phyloP scores from a whole-genome alignment of 2,329 filamentous ascomycete genomes.

The Bipolaris cookei region DNA sequence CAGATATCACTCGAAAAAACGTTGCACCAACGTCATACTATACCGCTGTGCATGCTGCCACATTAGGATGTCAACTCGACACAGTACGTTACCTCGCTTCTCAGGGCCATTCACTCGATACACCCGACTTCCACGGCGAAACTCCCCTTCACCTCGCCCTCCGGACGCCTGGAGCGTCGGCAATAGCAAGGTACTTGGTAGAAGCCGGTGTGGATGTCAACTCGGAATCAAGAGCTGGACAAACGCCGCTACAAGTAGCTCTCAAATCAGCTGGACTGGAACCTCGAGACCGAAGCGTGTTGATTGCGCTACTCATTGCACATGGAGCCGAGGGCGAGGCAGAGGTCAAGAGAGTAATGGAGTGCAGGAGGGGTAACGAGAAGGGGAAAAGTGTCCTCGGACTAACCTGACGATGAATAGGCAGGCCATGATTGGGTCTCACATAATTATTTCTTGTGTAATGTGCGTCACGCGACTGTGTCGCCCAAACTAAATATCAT shows the following conservation, averaged over 20 bases:
- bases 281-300: constrained; percentile 34
- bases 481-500: background rate
- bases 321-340: constrained; percentile 37
- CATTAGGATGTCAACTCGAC: constrained; percentile 31
- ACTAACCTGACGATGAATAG: constrained; percentile 12
- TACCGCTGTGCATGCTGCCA: constrained; percentile 41
- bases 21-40: constrained; percentile 23
- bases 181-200: constrained; percentile 37
- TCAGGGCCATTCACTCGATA: constrained; percentile 37
- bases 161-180: constrained; percentile 34
- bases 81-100: constrained; percentile 38
- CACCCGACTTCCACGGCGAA: constrained; percentile 34
- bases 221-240: constrained; percentile 26
- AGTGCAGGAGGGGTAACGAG: constrained; percentile 25
- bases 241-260: constrained; percentile 33
- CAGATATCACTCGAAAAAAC: constrained; percentile 32
- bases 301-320: constrained; percentile 38
- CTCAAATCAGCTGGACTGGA: constrained; percentile 30
- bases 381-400: constrained; percentile 33
- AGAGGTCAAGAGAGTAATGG: constrained; percentile 20
- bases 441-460: background rate
- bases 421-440: background rate
- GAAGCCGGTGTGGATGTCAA: constrained; percentile 45
- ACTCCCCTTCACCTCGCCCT: constrained; percentile 42
- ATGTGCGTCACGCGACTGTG: background rate